Percentiles rank a stretch among this genome's conserved stretches.
Evolutionary conservation across 2,329 filamentous ascomycete species (phyloP).

Genomic region (Arachnopeziza araneosa): DNA sequence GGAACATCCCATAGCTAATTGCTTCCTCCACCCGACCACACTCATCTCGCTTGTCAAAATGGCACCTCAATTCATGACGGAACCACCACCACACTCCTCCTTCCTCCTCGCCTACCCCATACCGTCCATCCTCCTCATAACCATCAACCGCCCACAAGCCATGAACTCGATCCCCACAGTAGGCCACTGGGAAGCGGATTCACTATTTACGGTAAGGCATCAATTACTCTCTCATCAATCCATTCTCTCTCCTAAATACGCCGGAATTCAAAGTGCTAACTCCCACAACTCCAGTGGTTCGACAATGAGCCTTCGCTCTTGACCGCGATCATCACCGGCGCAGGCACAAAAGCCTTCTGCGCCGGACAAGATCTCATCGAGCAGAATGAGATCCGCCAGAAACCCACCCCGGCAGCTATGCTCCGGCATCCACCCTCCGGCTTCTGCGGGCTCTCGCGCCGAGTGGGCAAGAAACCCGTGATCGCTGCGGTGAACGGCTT

Average conservation of each 20-base stretch:
- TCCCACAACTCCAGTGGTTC: slow-evolving; percentile 45
- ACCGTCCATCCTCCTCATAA: slow-evolving; percentile 52
- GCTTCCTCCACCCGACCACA: neutral
- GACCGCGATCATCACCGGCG: slow-evolving; percentile 59
- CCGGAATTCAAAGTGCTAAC: slow-evolving; percentile 33
- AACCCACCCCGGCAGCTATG: slow-evolving; percentile 23
- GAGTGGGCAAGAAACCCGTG: slow-evolving; percentile 66
- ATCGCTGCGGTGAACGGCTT: slow-evolving; percentile 74
- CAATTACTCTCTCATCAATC: too few relatives aligned
- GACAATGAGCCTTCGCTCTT: slow-evolving; percentile 54
- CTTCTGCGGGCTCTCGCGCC: slow-evolving; percentile 62
- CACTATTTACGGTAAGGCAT: neutral
- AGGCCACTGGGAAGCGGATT: neutral
- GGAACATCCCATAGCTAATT: neutral
- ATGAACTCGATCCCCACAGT: slow-evolving; percentile 41
- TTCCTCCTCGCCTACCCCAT: slow-evolving; percentile 39
- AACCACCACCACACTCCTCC: slow-evolving; percentile 13
- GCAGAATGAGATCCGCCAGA: slow-evolving; percentile 45
- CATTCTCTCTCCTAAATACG: neutral
- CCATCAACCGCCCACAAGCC: slow-evolving; percentile 47
- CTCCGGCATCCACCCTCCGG: slow-evolving; percentile 36
- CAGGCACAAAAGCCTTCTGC: slow-evolving; percentile 58
- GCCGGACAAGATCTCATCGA: slow-evolving; percentile 61
- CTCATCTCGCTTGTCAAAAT: slow-evolving; percentile 1
- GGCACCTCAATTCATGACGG: slow-evolving; percentile 11